These are phyloP conservation scores for Citrullus mucosospermus DNA, from an alignment of 306 rosid species.

Conservation along the genomic window DNA sequence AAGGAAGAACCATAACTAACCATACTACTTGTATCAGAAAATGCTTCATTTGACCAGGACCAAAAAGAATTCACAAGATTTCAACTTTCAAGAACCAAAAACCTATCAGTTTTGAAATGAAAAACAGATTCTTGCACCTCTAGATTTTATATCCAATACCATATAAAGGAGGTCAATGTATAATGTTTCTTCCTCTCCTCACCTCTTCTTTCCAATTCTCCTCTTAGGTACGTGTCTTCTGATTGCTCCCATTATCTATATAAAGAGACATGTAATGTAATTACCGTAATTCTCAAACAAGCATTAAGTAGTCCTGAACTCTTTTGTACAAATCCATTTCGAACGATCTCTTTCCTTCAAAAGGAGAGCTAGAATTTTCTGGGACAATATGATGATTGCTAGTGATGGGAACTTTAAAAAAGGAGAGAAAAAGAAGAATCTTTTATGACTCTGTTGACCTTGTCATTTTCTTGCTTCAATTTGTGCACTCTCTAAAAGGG, in stretches of 20 bases:
- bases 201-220: not conserved
- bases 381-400: conserved; percentile 2
- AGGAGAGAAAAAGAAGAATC: conserved; percentile 2
- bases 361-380: not conserved
- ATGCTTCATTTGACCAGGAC: not conserved
- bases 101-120: not conserved
- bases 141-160: not conserved
- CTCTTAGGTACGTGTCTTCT: not conserved
- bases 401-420: not conserved
- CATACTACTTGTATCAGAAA: not conserved
- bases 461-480: not conserved
- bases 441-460: not conserved
- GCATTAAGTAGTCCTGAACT: not conserved
- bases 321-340: not conserved
- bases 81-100: not conserved
- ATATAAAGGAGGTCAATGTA: not conserved
- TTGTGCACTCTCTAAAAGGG: not conserved
- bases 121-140: not conserved
- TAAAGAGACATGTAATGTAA: not conserved
- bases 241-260: not conserved
- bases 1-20: not conserved
- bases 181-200: not conserved
- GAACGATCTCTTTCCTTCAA: not conserved
- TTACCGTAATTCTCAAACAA: not conserved
- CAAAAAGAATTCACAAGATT: not conserved